Evolutionary conservation across 106 monocot genomes (phyloP).

Genomic region (Apostasia shenzhenica): DNA sequence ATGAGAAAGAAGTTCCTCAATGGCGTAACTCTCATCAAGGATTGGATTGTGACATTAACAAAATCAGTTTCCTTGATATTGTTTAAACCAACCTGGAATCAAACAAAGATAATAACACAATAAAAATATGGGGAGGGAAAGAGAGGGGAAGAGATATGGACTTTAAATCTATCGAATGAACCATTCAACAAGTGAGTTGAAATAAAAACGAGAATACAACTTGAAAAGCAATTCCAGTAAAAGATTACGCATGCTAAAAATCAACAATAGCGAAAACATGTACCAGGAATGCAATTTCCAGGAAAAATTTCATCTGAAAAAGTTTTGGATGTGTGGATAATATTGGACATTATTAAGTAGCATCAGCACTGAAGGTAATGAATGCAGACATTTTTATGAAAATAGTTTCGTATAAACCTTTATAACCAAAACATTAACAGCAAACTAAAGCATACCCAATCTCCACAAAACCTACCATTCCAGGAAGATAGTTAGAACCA

Average conservation of each 20-base stretch:
- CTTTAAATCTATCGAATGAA: neutral
- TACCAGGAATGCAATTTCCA: neutral
- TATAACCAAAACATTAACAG: neutral
- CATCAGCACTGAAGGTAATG: no score
- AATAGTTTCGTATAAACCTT: no score
- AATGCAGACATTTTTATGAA: no score
- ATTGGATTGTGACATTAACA: slow-evolving; percentile 98
- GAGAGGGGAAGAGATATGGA: neutral
- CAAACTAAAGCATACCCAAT: neutral
- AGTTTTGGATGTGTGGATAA: no score
- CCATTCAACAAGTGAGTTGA: neutral
- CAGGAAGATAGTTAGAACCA: slow-evolving; percentile 98
- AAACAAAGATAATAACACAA: neutral
- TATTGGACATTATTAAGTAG: no score
- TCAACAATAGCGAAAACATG: neutral
- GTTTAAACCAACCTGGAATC: slow-evolving; percentile 87
- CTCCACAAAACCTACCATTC: slow-evolving; percentile 61
- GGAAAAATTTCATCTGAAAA: no score
- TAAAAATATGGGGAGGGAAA: neutral
- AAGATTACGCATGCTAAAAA: neutral
- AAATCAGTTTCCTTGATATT: slow-evolving; percentile 99
- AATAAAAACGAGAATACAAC: neutral
- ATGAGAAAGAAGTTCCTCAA: slow-evolving; percentile 96
- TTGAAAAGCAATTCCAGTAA: neutral
- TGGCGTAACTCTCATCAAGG: slow-evolving; percentile 92